phyloP scores from a whole-genome alignment of 2,329 filamentous ascomycete genomes.

The Lasiodiplodia gonubiensis region DNA sequence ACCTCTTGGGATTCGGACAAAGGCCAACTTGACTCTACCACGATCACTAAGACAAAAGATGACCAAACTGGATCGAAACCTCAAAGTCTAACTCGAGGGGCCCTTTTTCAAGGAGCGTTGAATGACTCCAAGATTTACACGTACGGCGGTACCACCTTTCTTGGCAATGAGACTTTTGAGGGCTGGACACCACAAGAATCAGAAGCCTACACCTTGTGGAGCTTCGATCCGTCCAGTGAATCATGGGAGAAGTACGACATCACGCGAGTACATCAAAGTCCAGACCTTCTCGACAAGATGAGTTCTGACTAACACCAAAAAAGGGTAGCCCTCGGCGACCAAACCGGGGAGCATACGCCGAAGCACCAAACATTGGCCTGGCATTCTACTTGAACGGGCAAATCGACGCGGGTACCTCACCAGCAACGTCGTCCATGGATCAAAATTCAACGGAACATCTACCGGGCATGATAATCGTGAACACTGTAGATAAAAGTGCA shows the following conservation, averaged over 20 bases:
- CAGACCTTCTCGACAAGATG: too few species aligned
- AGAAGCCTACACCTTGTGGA: slow-evolving; percentile 17
- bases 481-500: slow-evolving; percentile 43
- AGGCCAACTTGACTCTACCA: too few species aligned
- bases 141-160: slow-evolving; percentile 27
- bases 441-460: slow-evolving; percentile 36
- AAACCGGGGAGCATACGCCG: slow-evolving; percentile 46
- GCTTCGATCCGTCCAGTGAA: slow-evolving; percentile 8
- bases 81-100: slow-evolving; percentile 33
- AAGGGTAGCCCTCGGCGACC: slow-evolving; percentile 32
- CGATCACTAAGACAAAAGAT: slow-evolving; percentile 15
- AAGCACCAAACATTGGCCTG: slow-evolving; percentile 44
- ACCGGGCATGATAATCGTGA: slow-evolving; percentile 50
- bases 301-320: too few species aligned
- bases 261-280: slow-evolving; percentile 26
- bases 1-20: too few species aligned
- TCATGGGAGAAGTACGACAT: slow-evolving; percentile 36
- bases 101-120: slow-evolving; percentile 17
- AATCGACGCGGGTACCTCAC: slow-evolving; percentile 44
- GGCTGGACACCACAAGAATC: not conserved
- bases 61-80: slow-evolving; percentile 28
- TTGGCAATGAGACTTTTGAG: slow-evolving; percentile 22
- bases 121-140: slow-evolving; percentile 14
- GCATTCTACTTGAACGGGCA: slow-evolving; percentile 50
- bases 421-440: slow-evolving; percentile 30